Conservation (phyloP, 805 yeast species). For the Blastobotrys parvus region DNA sequence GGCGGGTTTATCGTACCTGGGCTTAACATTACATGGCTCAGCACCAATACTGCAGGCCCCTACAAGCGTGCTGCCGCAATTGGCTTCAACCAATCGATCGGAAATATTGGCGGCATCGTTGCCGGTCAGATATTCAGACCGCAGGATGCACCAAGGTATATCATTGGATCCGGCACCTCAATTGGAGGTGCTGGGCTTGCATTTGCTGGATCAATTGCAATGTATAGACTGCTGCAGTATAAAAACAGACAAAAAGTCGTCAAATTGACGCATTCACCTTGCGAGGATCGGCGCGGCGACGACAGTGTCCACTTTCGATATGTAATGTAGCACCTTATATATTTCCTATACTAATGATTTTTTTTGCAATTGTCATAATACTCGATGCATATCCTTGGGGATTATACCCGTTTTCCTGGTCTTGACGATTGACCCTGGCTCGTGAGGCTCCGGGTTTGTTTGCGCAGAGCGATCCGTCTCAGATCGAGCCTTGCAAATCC, state of each 20-base stretch:
- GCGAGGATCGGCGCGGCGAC: too few relatives aligned
- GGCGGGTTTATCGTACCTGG: conserved; percentile 32
- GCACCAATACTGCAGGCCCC: conserved; percentile 35
- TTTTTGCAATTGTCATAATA: too few relatives aligned
- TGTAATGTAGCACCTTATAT: too few relatives aligned
- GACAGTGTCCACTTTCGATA: too few relatives aligned
- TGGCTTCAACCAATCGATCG: conserved; percentile 37
- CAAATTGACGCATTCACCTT: too few relatives aligned
- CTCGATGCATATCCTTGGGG: too few relatives aligned
- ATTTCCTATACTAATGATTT: too few relatives aligned
- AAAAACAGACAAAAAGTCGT: background rate
- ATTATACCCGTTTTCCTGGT: too few relatives aligned
- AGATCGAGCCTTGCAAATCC: too few relatives aligned
- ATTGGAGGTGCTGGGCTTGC: conserved; percentile 7
- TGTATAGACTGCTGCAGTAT: background rate
- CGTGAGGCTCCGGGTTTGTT: too few relatives aligned
- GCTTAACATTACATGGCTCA: conserved; percentile 37
- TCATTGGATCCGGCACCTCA: conserved; percentile 28
- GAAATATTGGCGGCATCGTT: conserved; percentile 39
- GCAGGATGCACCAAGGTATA: conserved; percentile 30
- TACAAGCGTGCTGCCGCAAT: conserved; percentile 36
- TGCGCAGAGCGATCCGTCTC: too few relatives aligned
- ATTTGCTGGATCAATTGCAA: background rate
- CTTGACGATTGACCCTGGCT: too few relatives aligned
- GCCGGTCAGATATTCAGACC: conserved; percentile 34